phyloP scores from a whole-genome alignment of 2,329 filamentous ascomycete genomes.

The Alternaria infectoria region DNA sequence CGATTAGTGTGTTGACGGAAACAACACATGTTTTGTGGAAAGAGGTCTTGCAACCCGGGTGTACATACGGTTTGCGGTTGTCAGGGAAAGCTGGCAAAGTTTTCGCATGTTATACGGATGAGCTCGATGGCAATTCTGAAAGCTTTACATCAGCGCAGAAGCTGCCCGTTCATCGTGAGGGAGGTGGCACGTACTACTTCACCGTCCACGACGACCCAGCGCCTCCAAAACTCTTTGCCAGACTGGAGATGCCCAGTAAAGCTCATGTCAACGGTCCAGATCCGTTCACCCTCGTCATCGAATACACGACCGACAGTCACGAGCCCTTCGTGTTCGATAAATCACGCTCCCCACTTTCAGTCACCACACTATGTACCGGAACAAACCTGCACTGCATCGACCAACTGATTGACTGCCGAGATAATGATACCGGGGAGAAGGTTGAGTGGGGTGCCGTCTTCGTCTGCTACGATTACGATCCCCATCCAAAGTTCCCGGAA shows the following conservation, averaged over 20 bases:
- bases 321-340: not conserved
- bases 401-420: accelerated
- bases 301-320: not conserved
- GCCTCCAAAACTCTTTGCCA: not conserved
- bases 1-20: not conserved
- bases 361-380: not conserved
- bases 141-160: not conserved
- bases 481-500: accelerated
- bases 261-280: not conserved
- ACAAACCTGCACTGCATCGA: not conserved
- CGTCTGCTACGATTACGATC: not conserved
- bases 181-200: not conserved
- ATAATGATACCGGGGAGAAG: not conserved
- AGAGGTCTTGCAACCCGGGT: not conserved
- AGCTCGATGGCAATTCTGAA: too few species aligned
- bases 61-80: not conserved
- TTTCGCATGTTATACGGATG: not conserved
- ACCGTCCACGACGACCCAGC: not conserved
- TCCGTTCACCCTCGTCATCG: not conserved
- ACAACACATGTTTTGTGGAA: not conserved
- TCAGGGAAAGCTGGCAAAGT: not conserved
- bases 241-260: not conserved
- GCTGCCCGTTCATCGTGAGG: not conserved
- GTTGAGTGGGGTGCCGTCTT: not conserved
- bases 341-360: not conserved